Base-by-base conservation (phyloP, 2,329 filamentous ascomycete species). In the Diaporthe helianthi region DNA sequence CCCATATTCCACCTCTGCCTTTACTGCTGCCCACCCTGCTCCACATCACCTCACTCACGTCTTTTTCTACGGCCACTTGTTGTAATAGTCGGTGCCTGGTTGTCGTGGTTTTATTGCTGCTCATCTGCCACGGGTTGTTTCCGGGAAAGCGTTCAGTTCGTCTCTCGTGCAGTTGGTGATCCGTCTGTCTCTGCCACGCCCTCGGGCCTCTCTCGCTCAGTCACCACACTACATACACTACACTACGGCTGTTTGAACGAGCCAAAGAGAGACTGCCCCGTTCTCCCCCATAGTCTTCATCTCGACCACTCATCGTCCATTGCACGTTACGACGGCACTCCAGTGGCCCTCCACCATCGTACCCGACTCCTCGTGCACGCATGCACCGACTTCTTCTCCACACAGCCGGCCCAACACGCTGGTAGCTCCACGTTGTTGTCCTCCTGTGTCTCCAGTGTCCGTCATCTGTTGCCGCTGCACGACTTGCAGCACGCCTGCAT, bases 401-500 rank as follows among this genome's bases (percentile, higher is more conserved):
- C 70, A 60, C 60, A 47, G 55, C 67, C 55, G 68, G 67, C 64
- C 67, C 46, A 71, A 54, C 63, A 67, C 63, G 36, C 63, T 69
- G 70, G 67, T 71, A 69, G 66, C 29, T 63, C 49, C 49, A 69
- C 54, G 46, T 33, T 51, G 58, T 51, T 44, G 63, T 69, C 63
- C 44, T 66, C 63, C 67, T 69, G 46, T 54, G 49, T 33, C 63
- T 49, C 68, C 46, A 6, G 63, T 67, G 44, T 67, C 67, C 69
- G 36, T 51, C 64, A 36, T 38, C 54, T 64, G 41, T 38, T 71
- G 41, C 44, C 47, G 66, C 70, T 69, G 67, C 69, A 71, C 67
- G 53, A 60, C 70, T 67, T 68, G 70, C 67, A 69, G 70, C 63
- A 17, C 60, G 64, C 63, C 54, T 71, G 70, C 70, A 69, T 69